These are phyloP conservation scores for Suillus tomentosus DNA, from an alignment of 768 basidiomycete species.

Conservation along the genomic window DNA sequence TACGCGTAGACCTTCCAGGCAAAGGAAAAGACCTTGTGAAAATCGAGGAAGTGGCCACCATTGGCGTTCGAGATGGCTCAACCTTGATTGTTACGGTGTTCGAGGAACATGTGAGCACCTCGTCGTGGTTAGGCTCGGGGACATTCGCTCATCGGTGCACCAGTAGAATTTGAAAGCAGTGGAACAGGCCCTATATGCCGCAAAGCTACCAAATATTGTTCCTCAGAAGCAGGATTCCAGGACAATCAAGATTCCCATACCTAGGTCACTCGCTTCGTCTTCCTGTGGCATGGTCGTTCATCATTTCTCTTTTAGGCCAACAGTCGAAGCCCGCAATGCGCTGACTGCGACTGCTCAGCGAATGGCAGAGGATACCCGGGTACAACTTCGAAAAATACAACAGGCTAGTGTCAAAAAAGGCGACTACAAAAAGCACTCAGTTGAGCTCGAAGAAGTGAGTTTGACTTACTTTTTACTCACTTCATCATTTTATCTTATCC, in stretches of 20 bases:
- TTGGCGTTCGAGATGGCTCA: constrained; percentile 79
- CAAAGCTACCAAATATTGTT: constrained; percentile 68
- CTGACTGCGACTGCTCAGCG: constrained; percentile 54
- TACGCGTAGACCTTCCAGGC: constrained; percentile 57
- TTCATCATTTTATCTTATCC: constrained; percentile 7
- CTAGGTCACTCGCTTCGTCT: constrained; percentile 54
- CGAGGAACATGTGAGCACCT: constrained; percentile 66
- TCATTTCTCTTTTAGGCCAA: constrained; percentile 52
- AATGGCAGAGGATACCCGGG: constrained; percentile 71
- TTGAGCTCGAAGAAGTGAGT: constrained; percentile 71
- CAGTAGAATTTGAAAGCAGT: constrained; percentile 75
- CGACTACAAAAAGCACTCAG: constrained; percentile 66
- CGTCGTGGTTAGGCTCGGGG: not conserved
- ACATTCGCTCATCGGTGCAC: constrained; percentile 22
- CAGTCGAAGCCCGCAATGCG: constrained; percentile 66
- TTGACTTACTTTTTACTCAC: not conserved
- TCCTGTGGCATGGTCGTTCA: not conserved
- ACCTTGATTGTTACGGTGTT: constrained; percentile 74
- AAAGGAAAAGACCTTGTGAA: constrained; percentile 37
- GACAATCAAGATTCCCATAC: constrained; percentile 79
- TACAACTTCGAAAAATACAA: constrained; percentile 74
- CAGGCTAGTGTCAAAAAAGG: constrained; percentile 67
- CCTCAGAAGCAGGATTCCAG: constrained; percentile 71
- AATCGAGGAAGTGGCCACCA: constrained; percentile 75
- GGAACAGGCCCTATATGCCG: constrained; percentile 75